Base-by-base conservation (phyloP, 345 rosid genomes). In the Euphorbia tirucalli region DNA sequence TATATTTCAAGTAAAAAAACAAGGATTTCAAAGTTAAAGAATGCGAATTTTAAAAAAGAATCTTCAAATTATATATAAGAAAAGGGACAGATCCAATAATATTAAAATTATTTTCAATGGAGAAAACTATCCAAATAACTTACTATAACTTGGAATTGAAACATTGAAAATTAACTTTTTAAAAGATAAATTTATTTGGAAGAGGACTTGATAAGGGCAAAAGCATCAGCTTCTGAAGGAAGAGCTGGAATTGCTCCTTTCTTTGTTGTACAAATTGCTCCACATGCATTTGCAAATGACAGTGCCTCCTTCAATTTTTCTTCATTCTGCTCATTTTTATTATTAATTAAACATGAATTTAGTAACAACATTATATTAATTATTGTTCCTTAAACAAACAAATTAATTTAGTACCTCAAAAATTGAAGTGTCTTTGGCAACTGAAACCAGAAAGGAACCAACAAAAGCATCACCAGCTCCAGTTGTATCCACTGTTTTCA, bases 391-490 rank as follows among this genome's bases (percentile, higher is more conserved):
- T 37, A 37, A 37, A 37, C 41, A 37, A 37, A 37, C 41, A 3
- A 44, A 46, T 7, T 7, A 13, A 46, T n/a, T n/a, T n/a, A 46
- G 18, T 46, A 46, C 52, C 52, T 46, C 52, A 46, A 76, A 72
- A 39, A 81, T 69, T 19, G 70, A 71, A 5, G 72, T 48, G 61
- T 87, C 85, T 58, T 85, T 81, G 2, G 86, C 85, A 11, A 87
- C 1, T 21, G 85, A 76, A 11, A 44, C 39, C 31, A 87, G 80
- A 56, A 85, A 39, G 27, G 90, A 35, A 35, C 90, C 93, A 41
- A 88, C 93, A 77, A 88, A 88, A 32, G 93, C 59, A 74, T 88
- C 90, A 32, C 93, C 90, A 72, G 90, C 89, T 9, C 93, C 90
- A n/a, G 93, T 88, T 56, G 90, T 85, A 32, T 87, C 93, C 18